Percentiles rank a stretch among this genome's conserved stretches.
phyloP scores from a whole-genome alignment of 2,329 filamentous ascomycete species.

The Diaporthe capsici region DNA sequence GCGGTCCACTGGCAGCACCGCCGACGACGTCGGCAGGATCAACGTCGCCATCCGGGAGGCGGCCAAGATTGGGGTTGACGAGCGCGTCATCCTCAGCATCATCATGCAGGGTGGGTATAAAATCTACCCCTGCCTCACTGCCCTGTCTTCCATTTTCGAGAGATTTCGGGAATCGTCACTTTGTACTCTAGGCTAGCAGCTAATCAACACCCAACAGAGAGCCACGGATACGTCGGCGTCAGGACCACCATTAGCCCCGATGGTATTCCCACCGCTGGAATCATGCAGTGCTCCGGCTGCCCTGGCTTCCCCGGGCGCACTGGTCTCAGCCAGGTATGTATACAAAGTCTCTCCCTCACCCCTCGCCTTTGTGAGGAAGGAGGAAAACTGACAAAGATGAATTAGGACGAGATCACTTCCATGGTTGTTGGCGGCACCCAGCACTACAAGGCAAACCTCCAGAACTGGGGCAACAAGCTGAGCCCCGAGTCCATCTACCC shows the following conservation, averaged over 20 bases:
- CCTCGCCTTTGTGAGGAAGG: background rate
- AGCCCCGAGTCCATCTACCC: slow-evolving; percentile 54
- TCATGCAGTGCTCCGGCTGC: slow-evolving; percentile 56
- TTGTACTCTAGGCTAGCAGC: background rate
- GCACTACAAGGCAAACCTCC: slow-evolving; percentile 49
- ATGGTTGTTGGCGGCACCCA: slow-evolving; percentile 45
- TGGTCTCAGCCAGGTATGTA: slow-evolving; percentile 48
- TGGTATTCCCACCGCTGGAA: slow-evolving; percentile 51
- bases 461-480: slow-evolving; percentile 48
- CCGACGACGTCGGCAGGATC: slow-evolving; percentile 52
- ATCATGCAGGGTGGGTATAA: slow-evolving; percentile 53
- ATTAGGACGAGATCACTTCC: background rate
- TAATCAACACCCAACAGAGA: slow-evolving; percentile 45
- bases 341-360: rapidly evolving
- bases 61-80: slow-evolving; percentile 51
- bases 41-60: slow-evolving; percentile 50
- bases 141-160: background rate
- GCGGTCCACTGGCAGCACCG: slow-evolving; percentile 50
- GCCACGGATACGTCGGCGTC: slow-evolving; percentile 55
- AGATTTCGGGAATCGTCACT: background rate
- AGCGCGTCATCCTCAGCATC: slow-evolving; percentile 55
- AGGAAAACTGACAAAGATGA: background rate
- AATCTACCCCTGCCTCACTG: background rate
- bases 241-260: slow-evolving; percentile 52
- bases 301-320: slow-evolving; percentile 52